Percentiles rank a stretch among this genome's conserved stretches.
phyloP scores from a whole-genome alignment of 192 early-diverging fungal species.

The Rhizophlyctis rosea region DNA sequence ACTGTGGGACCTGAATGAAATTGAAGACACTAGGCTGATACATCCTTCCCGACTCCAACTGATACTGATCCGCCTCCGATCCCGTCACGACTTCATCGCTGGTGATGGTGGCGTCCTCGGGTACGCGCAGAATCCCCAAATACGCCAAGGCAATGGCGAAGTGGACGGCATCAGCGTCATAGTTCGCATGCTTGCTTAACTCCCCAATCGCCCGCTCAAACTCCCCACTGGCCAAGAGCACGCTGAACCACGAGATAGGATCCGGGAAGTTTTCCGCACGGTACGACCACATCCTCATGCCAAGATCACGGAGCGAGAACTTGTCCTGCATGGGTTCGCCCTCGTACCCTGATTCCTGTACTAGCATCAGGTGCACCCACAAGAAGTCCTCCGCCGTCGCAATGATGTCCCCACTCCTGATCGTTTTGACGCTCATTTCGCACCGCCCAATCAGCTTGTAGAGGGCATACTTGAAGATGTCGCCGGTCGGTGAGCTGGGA shows the following conservation, averaged over 20 bases:
- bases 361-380: constrained; percentile 82
- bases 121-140: constrained; percentile 73
- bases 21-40: constrained; percentile 40
- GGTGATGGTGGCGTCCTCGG: constrained; percentile 43
- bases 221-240: constrained; percentile 82
- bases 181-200: constrained; percentile 58
- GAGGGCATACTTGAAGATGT: constrained; percentile 90
- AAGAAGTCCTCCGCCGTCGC: constrained; percentile 88
- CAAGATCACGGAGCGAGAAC: constrained; percentile 68
- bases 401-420: constrained; percentile 60
- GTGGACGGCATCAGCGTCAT: constrained; percentile 82
- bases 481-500: constrained; percentile 36
- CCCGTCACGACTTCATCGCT: constrained; percentile 3
- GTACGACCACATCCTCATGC: constrained; percentile 59
- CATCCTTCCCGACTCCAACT: constrained; percentile 6
- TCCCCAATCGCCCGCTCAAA: constrained; percentile 85
- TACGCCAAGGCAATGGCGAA: constrained; percentile 80
- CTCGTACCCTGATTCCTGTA: constrained; percentile 52
- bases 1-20: constrained; percentile 51
- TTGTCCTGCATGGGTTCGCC: constrained; percentile 46
- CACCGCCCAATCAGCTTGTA: constrained; percentile 90
- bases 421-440: constrained; percentile 63
- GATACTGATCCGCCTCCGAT: constrained; percentile 5
- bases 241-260: constrained; percentile 70
- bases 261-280: constrained; percentile 73